Conservation (phyloP, 169 alveolate genomes). For the Cryptosporidium canis region DNA sequence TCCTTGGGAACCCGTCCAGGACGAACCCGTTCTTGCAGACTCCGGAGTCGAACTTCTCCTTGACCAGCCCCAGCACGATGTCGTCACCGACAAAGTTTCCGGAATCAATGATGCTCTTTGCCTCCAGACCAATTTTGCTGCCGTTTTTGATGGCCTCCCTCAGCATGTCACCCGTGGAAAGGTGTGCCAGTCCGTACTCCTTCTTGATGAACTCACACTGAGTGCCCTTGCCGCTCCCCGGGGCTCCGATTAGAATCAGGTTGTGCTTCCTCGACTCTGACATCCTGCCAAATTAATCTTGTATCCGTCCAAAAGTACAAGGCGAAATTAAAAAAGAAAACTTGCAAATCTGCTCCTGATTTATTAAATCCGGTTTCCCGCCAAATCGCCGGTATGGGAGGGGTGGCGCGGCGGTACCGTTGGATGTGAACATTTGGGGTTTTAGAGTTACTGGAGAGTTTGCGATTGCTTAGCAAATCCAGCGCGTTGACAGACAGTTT, state of each 20-base stretch:
- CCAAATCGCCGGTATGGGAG: no score
- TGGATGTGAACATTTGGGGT: no score
- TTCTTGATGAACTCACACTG: slow-evolving; percentile 83
- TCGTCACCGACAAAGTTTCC: slow-evolving; percentile 93
- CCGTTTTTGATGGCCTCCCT: slow-evolving; percentile 90
- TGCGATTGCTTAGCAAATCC: no score
- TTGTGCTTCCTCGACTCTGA: slow-evolving; percentile 25
- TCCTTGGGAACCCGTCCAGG: slow-evolving; percentile 95
- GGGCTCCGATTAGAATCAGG: slow-evolving; percentile 83
- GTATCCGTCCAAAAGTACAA: background rate
- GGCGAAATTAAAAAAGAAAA: background rate
- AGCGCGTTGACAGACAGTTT: no score
- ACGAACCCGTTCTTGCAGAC: slow-evolving; percentile 90
- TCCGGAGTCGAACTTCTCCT: slow-evolving; percentile 87
- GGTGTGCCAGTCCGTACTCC: slow-evolving; percentile 82
- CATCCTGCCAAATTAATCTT: background rate
- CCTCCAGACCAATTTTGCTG: slow-evolving; percentile 89
- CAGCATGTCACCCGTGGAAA: slow-evolving; percentile 92
- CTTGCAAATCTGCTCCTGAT: background rate
- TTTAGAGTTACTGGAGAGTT: no score
- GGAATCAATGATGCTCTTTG: slow-evolving; percentile 88
- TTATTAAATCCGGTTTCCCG: no score
- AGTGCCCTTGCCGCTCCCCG: slow-evolving; percentile 91
- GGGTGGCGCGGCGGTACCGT: no score
- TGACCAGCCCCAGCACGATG: slow-evolving; percentile 87